Conservation (phyloP, 805 yeast genomes). For the Barnettozyma botsteinii region DNA sequence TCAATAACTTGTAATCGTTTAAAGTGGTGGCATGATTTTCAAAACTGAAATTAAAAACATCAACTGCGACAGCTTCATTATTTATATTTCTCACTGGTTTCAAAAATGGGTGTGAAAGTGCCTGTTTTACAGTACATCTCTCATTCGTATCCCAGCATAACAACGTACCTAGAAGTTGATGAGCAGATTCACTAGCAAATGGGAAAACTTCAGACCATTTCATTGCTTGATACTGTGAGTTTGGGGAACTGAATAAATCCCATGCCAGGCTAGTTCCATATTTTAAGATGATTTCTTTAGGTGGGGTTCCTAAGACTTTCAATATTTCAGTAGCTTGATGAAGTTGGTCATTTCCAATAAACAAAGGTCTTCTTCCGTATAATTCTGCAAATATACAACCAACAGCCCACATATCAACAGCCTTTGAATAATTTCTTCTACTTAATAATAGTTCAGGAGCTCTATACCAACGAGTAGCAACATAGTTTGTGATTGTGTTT, state of each 20-base stretch:
- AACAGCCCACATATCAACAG: slow-evolving; percentile 88
- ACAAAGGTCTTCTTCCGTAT: slow-evolving; percentile 73
- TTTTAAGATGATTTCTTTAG: slow-evolving; percentile 36
- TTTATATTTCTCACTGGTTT: slow-evolving; percentile 43
- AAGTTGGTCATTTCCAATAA: slow-evolving; percentile 65
- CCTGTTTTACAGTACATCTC: slow-evolving; percentile 50
- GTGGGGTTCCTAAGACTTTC: slow-evolving; percentile 68
- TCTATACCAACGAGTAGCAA: slow-evolving; percentile 93
- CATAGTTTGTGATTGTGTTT: slow-evolving; percentile 68
- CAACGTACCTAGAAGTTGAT: slow-evolving; percentile 46
- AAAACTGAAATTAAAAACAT: slow-evolving; percentile 59
- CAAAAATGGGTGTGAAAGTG: slow-evolving; percentile 55
- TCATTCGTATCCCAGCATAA: slow-evolving; percentile 58
- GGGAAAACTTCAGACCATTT: slow-evolving; percentile 58
- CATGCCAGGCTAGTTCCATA: slow-evolving; percentile 43
- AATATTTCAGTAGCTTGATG: slow-evolving; percentile 69
- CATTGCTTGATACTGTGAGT: slow-evolving; percentile 35
- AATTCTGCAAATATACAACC: slow-evolving; percentile 89
- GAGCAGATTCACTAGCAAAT: slow-evolving; percentile 47
- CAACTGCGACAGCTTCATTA: slow-evolving; percentile 49
- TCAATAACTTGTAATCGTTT: slow-evolving; percentile 40
- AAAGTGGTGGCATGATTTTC: slow-evolving; percentile 41
- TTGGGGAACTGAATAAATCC: slow-evolving; percentile 40
- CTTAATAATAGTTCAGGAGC: slow-evolving; percentile 85
- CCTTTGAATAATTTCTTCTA: slow-evolving; percentile 51